Evolutionary conservation across 495 filamentous ascomycete species (phyloP), one percentile per base, ranked within the genome.

Genomic region (Tuber aestivum): DNA sequence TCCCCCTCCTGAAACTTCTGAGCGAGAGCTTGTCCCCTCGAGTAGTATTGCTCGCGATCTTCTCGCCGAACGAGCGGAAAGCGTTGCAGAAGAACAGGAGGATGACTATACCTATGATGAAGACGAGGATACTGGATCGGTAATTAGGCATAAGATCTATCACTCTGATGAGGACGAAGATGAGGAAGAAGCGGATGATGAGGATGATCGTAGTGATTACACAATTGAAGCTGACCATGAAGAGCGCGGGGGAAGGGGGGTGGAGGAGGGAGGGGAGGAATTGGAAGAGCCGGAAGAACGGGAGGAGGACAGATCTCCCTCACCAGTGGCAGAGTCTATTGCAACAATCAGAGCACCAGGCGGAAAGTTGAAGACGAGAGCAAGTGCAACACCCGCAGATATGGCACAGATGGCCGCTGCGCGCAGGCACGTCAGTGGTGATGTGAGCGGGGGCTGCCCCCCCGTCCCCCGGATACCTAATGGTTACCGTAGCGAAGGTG

Each of bases 341-440:
- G 94, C 96, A 5, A 98, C 96, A 5, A 94, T 98, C 85, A 86
- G 88, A 75, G 91, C 95, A 8, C 91, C 93, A 37, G 94, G 95
- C 23, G 91, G 92, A 69, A 92, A 90, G 83, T 88, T 99, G 48
- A 97, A 97, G 87, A 95, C 95, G 3, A 89, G 96, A 12, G 92
- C 93, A 20, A 97, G 94, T 16, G 87, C 92, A 48, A 94, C 93
- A 0, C 94, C 93, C 5, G 90, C 93, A 3, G 95, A 99, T 83
- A 84, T 96, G 69, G 88, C 90, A 74, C 87, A 91, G 40, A 97
- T 99, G 94, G 92, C 94, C 21, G 93, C 94, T 68, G 89, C 92
- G 72, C 90, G 96, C 71, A 89, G 94, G 50, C 88, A 94, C 81
- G 91, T 97, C 75, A 97, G 95, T 83, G 90, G 90, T 3, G 81